Evolutionary conservation across 805 yeast genomes (phyloP).

Genomic region (Wickerhamiella siamensis): DNA sequence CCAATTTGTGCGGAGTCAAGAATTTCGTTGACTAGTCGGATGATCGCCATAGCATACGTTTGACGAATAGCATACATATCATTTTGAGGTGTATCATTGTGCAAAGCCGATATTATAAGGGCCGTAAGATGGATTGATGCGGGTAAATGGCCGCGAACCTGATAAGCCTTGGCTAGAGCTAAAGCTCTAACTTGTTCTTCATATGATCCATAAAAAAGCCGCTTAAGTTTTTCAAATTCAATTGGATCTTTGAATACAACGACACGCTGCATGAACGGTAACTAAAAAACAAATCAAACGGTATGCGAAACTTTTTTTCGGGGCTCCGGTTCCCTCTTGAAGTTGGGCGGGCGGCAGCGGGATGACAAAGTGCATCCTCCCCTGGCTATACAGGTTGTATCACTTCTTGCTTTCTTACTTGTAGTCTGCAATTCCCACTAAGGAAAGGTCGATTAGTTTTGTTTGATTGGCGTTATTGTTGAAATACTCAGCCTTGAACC

Average conservation of each 20-base stretch:
- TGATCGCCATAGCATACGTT: slow-evolving; percentile 32
- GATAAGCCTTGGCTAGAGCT: slow-evolving; percentile 14
- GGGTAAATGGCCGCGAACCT: slow-evolving; percentile 18
- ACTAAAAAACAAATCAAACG: too few species aligned
- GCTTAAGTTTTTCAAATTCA: slow-evolving; percentile 12
- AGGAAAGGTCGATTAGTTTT: too few species aligned
- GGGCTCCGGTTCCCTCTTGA: neutral
- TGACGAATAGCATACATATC: slow-evolving; percentile 18
- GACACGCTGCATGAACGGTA: slow-evolving; percentile 13
- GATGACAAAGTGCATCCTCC: too few species aligned
- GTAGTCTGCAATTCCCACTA: too few species aligned
- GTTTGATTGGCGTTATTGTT: too few species aligned
- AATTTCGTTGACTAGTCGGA: slow-evolving; percentile 81
- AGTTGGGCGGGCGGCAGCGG: too few species aligned
- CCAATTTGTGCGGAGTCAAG: slow-evolving; percentile 78
- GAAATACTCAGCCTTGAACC: too few species aligned
- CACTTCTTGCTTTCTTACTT: too few species aligned
- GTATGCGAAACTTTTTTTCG: neutral
- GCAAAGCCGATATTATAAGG: slow-evolving; percentile 14
- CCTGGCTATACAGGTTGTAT: too few species aligned
- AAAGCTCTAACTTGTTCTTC: slow-evolving; percentile 15
- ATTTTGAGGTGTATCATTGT: slow-evolving; percentile 13
- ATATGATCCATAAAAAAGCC: slow-evolving; percentile 13
- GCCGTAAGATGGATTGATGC: slow-evolving; percentile 19
- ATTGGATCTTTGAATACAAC: slow-evolving; percentile 11